These are phyloP conservation scores for Pseudognaphalium luteoalbum DNA, from an alignment of 129 eudicot species.

Conservation along the genomic window DNA sequence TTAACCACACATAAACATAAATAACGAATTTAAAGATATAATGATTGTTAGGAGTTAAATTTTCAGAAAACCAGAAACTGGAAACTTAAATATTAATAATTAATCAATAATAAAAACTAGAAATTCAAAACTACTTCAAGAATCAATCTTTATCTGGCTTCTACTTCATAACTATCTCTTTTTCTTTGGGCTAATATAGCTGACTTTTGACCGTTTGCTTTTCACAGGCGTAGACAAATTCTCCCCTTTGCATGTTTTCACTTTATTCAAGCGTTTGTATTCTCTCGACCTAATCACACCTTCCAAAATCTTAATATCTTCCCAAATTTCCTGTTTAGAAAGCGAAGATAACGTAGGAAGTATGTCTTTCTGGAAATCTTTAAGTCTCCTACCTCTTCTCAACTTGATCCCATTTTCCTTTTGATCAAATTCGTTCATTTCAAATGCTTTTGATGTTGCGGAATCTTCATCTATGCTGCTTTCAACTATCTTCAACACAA, in stretches of 20 bases:
- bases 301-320: constrained; percentile 63
- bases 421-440: constrained; percentile 29
- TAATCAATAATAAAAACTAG: constrained; percentile 17
- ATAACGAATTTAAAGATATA: neutral
- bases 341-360: constrained; percentile 63
- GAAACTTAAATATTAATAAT: neutral
- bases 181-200: constrained; percentile 46
- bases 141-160: constrained; percentile 25
- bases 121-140: constrained; percentile 24
- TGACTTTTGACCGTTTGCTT: constrained; percentile 56
- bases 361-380: constrained; percentile 72
- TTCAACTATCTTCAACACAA: constrained; percentile 53
- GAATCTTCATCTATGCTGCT: constrained; percentile 48
- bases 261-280: constrained; percentile 51
- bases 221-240: constrained; percentile 55
- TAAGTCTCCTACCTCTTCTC: constrained; percentile 77
- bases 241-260: constrained; percentile 37
- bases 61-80: constrained; percentile 12
- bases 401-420: constrained; percentile 43
- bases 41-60: constrained; percentile 10
- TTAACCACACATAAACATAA: neutral
- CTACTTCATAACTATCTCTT: constrained; percentile 23
- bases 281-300: constrained; percentile 72
- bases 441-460: constrained; percentile 53
- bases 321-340: constrained; percentile 61